Conservation (phyloP, 2,329 filamentous ascomycete genomes). For the Paecilomyces formosus region DNA sequence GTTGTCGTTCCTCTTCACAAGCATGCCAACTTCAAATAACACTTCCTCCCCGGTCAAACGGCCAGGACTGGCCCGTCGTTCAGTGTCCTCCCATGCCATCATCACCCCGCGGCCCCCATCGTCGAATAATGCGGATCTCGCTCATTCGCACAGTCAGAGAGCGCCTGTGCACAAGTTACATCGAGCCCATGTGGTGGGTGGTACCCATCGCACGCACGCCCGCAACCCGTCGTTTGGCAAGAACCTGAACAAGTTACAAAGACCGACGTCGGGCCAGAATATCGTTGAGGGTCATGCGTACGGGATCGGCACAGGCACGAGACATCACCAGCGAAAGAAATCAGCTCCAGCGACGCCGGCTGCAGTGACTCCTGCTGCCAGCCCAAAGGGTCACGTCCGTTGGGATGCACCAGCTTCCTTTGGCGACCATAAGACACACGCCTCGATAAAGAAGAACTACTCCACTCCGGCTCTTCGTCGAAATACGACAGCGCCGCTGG, state of each 20-base stretch:
- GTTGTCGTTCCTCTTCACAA: not conserved
- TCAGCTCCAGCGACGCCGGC: slow-evolving; percentile 38
- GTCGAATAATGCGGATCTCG: slow-evolving; percentile 24
- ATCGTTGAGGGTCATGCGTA: slow-evolving; percentile 18
- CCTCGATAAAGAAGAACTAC: slow-evolving; percentile 39
- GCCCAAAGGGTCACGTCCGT: slow-evolving; percentile 31
- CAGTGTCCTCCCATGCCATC: slow-evolving; percentile 33
- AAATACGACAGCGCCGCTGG: slow-evolving; percentile 26
- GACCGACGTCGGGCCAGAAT: slow-evolving; percentile 21
- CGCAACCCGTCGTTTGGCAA: slow-evolving; percentile 38
- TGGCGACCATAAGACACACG: slow-evolving; percentile 22
- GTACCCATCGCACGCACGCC: slow-evolving; percentile 30
- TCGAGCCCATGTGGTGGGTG: slow-evolving; percentile 36
- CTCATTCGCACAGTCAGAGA: slow-evolving; percentile 24
- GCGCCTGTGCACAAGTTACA: slow-evolving; percentile 25
- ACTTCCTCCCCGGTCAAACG: slow-evolving; percentile 33
- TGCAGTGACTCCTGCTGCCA: slow-evolving; percentile 35
- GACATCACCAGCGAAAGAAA: slow-evolving; percentile 39
- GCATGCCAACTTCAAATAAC: slow-evolving; percentile 8
- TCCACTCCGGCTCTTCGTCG: slow-evolving; percentile 36
- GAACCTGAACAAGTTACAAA: slow-evolving; percentile 37
- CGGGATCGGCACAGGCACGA: slow-evolving; percentile 10
- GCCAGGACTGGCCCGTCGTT: slow-evolving; percentile 31
- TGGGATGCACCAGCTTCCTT: slow-evolving; percentile 33
- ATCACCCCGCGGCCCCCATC: slow-evolving; percentile 25